Evolutionary conservation across 352 stramenopile species (phyloP).

Genomic region (Phytopythium mirpurense): DNA sequence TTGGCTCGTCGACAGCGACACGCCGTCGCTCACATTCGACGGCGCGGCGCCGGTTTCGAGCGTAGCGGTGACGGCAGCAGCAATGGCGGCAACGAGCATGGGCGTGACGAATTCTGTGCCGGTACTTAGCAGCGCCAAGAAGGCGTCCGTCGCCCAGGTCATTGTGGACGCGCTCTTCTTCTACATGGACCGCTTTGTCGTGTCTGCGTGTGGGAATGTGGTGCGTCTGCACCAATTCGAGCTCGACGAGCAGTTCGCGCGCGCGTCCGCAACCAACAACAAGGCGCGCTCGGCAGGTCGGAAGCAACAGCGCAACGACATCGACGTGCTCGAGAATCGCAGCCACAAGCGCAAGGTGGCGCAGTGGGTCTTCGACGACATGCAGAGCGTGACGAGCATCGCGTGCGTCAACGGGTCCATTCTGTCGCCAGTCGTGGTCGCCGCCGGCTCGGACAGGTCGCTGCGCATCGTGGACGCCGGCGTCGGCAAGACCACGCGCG

Average conservation of each 20-base stretch:
- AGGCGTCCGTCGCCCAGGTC: slow-evolving; percentile 33
- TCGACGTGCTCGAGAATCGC: slow-evolving; percentile 49
- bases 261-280: slow-evolving; percentile 26
- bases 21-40: slow-evolving; percentile 51
- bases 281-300: slow-evolving; percentile 6
- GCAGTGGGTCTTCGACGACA: slow-evolving; percentile 50
- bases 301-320: slow-evolving; percentile 16
- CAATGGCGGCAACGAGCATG: slow-evolving; percentile 12
- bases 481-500: slow-evolving; percentile 39
- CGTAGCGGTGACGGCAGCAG: slow-evolving; percentile 23
- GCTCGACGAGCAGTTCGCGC: slow-evolving; percentile 51
- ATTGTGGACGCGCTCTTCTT: slow-evolving; percentile 74
- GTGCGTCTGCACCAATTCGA: slow-evolving; percentile 73
- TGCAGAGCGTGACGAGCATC: slow-evolving; percentile 66
- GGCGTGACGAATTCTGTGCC: background rate
- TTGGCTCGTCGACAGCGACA: slow-evolving; percentile 61
- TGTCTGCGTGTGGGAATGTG: slow-evolving; percentile 59
- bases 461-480: slow-evolving; percentile 73
- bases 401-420: slow-evolving; percentile 78
- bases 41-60: slow-evolving; percentile 24
- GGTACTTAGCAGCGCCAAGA: slow-evolving; percentile 34
- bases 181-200: slow-evolving; percentile 87
- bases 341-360: slow-evolving; percentile 63
- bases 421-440: slow-evolving; percentile 71
- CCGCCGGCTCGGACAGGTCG: slow-evolving; percentile 69